Base-by-base conservation (phyloP, 2,329 filamentous ascomycete species). In the Aspergillus flavus region DNA sequence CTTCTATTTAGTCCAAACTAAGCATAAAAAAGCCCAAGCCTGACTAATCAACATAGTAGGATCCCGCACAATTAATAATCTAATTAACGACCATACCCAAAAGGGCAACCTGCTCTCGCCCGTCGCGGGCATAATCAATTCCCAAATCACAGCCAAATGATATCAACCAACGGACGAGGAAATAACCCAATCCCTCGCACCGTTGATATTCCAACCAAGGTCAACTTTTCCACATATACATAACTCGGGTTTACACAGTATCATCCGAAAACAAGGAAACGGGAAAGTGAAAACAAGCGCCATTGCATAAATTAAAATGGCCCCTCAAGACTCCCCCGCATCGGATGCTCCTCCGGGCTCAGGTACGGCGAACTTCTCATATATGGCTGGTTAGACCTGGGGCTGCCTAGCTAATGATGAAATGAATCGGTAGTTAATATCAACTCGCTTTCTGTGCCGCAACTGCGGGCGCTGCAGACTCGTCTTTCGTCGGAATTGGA, bases 401-500 rank as follows among this genome's bases (percentile, higher is more conserved):
- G 34, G 34, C 1, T 36, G 34, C 5, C 14, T 16, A 36, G 34
- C 26, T 52, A 52, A 32, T 32, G 4, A 12, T n/a, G 48, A 10
- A 11, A 4, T 16, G 11, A 6, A 9, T 19, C 23, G 23, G 23
- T 6, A 63, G 85, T 92, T 70, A 88, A 91, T 75, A 84, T 99
- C 72, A 88, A 90, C 72, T 88, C 86, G 65, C 90, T 99, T 73
- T 91, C 90, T 71, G 85, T 90, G 30, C 91, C 92, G 69, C 94
- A 97, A 81, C 91, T 99, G 69, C 90, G 88, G 70, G 89, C 93
- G 72, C 90, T 99, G 70, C 97, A 99, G 84, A 93, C 95, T 79
- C 94, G 97, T 78, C 90, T 99, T 69, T 94, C 97, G 78, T 90
- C 95, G 73, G 95, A 99, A 81, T 90, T 99, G 68, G 93, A 97